phyloP scores from a whole-genome alignment of 331 rosid species.

The Arachis monticola region DNA sequence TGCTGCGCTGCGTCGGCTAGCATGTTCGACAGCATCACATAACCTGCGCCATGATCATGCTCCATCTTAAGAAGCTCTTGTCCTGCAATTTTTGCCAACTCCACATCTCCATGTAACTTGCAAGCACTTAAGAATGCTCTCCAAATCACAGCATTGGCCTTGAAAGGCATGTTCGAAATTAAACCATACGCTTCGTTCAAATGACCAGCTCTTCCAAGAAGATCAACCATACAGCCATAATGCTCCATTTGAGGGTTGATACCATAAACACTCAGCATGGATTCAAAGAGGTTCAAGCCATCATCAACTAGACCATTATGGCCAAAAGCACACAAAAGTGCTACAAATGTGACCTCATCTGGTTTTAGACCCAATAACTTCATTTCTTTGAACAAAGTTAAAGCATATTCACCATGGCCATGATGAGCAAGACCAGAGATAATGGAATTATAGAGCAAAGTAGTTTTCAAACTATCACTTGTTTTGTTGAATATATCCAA shows the following conservation, averaged over 20 bases:
- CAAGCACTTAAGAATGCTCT: constrained; percentile 53
- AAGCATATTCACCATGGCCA: constrained; percentile 48
- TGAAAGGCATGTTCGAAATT: constrained; percentile 48
- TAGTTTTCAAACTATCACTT: constrained; percentile 40
- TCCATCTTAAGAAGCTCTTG: constrained; percentile 52
- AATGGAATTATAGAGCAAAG: constrained; percentile 46
- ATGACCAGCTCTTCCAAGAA: constrained; percentile 51
- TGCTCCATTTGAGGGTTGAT: constrained; percentile 49
- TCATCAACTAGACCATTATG: constrained; percentile 53
- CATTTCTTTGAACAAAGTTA: constrained; percentile 47
- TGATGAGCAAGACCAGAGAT: constrained; percentile 62
- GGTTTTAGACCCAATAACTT: constrained; percentile 40
- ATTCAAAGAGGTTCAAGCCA: constrained; percentile 52
- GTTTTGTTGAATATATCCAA: constrained; percentile 45
- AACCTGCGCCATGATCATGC: constrained; percentile 49
- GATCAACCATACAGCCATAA: constrained; percentile 61
- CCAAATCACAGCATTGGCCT: constrained; percentile 55
- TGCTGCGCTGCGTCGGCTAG: constrained; percentile 37
- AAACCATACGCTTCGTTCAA: constrained; percentile 47
- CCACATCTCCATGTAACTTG: constrained; percentile 47
- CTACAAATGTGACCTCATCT: constrained; percentile 51
- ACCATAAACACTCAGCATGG: constrained; percentile 41
- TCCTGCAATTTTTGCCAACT: constrained; percentile 44
- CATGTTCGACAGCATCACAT: constrained; percentile 49
- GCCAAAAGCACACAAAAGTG: constrained; percentile 54